Evolutionary conservation across 805 yeast species (phyloP), one percentile per base, ranked within the genome.

Genomic region (Sugiyamaella marilandica): DNA sequence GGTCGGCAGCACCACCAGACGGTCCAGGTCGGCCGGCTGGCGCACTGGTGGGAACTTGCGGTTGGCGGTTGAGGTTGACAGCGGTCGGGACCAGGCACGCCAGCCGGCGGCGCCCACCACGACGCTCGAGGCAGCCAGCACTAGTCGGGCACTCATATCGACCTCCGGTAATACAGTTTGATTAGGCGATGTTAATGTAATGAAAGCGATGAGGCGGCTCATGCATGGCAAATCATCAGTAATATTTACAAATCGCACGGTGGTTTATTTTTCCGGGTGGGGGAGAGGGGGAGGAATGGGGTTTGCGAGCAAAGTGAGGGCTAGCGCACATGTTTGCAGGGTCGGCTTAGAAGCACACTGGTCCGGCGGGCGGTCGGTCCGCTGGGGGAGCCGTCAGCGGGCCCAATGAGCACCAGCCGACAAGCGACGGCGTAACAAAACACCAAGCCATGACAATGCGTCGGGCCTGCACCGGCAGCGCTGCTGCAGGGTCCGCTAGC

Each of bases 1-100:
- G 41, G 77, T 75, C 53, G 80, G 77, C 51, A 76, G 70, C 41
- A 65, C 67, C 29, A 73, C 33, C 31, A 41, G 16, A 7, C 45
- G 18, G 32, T 41, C 33, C 9, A 41, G 33, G n/a, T 41, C 33
- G 5, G 18, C 4, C 24, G 45, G 33, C 16, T 41, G 24, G 14
- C 45, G 43, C 14, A 39, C 43, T 16, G 19, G 14, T 9, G 43
- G 43, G 43, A 14, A 39, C 43, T 13, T 39, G 24, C 43, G 43
- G 21, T 39, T 39, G 14, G 14, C 3, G 8, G 39, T n/a, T 5
- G 24, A 21, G 7, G 43, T 39, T 5, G 43, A 39, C 43, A 39
- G 14, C 24, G 43, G 43, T 7, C 43, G 43, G 5, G 43, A 39
- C 43, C 43, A 39, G 7, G 43, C 43, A 5, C 43, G 19, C 11